These are phyloP conservation scores for Stygiomarasmius scandens DNA, from an alignment of 1,284 basidiomycete genomes.

Conservation along the genomic window DNA sequence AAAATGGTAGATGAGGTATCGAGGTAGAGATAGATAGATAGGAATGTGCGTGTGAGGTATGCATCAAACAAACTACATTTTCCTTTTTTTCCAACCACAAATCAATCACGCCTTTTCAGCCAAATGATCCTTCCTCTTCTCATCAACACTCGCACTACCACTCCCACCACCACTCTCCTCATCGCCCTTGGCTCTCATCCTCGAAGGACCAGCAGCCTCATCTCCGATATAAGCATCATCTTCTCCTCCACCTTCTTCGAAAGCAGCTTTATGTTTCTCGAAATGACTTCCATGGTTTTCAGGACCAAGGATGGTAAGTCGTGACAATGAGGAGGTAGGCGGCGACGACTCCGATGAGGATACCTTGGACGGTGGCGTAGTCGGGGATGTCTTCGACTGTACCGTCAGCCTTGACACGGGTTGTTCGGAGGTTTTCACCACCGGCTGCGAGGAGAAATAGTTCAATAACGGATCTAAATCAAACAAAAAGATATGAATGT, in stretches of 20 bases:
- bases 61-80: no score
- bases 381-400: conserved; percentile 63
- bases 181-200: background rate
- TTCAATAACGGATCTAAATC: conserved; percentile 6
- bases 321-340: conserved; percentile 70
- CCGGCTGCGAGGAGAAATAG: conserved; percentile 56
- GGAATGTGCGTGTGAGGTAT: no score
- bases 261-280: conserved; percentile 46
- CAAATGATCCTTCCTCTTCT: background rate
- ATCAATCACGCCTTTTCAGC: background rate
- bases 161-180: background rate
- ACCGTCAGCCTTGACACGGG: conserved; percentile 53
- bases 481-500: background rate
- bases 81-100: no score
- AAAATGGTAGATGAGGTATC: no score
- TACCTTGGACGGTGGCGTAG: conserved; percentile 70
- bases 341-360: conserved; percentile 62
- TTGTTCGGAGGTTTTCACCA: conserved; percentile 59
- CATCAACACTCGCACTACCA: background rate
- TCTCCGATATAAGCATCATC: background rate
- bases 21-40: no score
- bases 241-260: background rate
- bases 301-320: conserved; percentile 73
- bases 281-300: conserved; percentile 86
- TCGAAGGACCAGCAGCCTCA: background rate